phyloP scores from a whole-genome alignment of 495 filamentous ascomycete genomes.

The Mytilinidion resinicola region DNA sequence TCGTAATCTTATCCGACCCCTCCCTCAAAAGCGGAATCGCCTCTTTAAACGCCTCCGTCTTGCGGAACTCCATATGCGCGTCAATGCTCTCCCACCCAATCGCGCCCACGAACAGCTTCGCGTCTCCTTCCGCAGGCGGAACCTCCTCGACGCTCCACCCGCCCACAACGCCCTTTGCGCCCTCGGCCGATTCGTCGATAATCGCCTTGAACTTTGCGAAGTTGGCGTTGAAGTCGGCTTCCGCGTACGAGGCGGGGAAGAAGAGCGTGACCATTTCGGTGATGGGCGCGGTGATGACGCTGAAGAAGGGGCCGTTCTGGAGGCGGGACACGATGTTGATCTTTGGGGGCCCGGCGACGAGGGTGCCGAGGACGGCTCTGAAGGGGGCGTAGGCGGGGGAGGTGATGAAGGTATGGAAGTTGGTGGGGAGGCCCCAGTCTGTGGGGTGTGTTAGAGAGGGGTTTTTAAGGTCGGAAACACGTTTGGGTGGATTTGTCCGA shows the following conservation, averaged over 20 bases:
- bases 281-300: slow-evolving; percentile 10
- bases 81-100: slow-evolving; percentile 53
- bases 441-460: background rate
- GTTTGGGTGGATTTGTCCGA: too few species aligned
- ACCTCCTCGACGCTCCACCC: slow-evolving; percentile 38
- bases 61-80: slow-evolving; percentile 43
- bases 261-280: slow-evolving; percentile 23
- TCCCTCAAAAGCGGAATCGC: slow-evolving; percentile 15
- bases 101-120: slow-evolving; percentile 37
- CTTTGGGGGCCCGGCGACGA: slow-evolving; percentile 5
- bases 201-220: slow-evolving; percentile 6
- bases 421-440: slow-evolving; percentile 20
- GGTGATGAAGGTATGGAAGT: slow-evolving; percentile 21
- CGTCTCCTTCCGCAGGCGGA: slow-evolving; percentile 36
- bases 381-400: slow-evolving; percentile 20
- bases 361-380: background rate
- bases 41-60: slow-evolving; percentile 41
- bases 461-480: background rate
- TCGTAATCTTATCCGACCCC: slow-evolving; percentile 15
- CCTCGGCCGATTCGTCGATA: background rate
- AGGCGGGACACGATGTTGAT: slow-evolving; percentile 11
- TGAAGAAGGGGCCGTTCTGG: background rate
- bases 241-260: slow-evolving; percentile 1
- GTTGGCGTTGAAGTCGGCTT: slow-evolving; percentile 1
- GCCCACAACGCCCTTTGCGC: slow-evolving; percentile 15